Percentiles rank a stretch among this genome's conserved stretches.
These are phyloP conservation scores for Halteria grandinella DNA, from an alignment of 73 alveolate genomes.

Conservation along the genomic window DNA sequence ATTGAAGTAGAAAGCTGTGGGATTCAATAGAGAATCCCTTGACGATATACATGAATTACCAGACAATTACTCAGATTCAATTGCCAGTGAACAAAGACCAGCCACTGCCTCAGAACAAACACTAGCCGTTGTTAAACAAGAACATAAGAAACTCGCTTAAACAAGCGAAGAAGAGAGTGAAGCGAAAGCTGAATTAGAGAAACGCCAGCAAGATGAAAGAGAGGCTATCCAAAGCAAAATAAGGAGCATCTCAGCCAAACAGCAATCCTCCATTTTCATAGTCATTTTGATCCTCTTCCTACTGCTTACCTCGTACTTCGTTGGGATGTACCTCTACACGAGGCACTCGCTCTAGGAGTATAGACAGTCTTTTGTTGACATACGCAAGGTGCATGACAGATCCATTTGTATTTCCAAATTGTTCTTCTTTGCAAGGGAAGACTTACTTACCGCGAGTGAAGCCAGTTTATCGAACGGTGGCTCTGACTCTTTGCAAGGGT, in stretches of 20 bases:
- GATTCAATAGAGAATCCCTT: too few species aligned
- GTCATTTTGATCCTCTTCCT: background rate
- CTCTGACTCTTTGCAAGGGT: background rate
- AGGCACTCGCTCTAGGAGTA: too few species aligned
- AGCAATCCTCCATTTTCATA: background rate
- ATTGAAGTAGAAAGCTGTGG: too few species aligned
- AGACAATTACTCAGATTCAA: background rate
- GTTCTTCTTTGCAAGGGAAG: constrained; percentile 38
- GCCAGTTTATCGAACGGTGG: background rate
- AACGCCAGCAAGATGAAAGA: background rate
- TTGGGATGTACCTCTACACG: constrained; percentile 17
- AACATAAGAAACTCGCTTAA: background rate
- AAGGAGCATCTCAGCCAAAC: constrained; percentile 2
- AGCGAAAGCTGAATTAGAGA: background rate
- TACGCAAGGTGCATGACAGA: too few species aligned
- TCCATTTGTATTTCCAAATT: constrained; percentile 17
- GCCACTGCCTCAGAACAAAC: background rate
- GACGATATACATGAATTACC: background rate
- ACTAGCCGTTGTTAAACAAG: background rate
- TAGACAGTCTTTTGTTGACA: too few species aligned
- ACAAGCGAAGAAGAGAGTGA: background rate
- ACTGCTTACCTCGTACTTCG: constrained; percentile 13
- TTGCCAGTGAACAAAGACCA: background rate
- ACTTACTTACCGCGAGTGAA: background rate
- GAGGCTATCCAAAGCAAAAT: background rate